Evolutionary conservation across 352 stramenopile species (phyloP).

Genomic region (Globisporangium solare): DNA sequence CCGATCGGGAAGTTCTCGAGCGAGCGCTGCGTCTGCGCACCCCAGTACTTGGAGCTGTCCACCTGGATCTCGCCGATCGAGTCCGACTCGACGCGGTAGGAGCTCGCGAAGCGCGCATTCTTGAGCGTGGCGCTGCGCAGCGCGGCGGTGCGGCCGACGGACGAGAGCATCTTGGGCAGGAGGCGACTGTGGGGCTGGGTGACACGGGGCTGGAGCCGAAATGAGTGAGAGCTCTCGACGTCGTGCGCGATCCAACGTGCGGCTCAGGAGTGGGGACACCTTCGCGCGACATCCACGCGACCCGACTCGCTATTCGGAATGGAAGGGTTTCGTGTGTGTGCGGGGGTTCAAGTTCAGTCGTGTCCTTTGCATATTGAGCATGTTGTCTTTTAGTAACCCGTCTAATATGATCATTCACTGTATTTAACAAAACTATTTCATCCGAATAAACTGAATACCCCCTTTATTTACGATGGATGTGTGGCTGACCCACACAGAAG

Average conservation of each 20-base stretch:
- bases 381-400: too few relatives aligned
- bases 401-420: too few relatives aligned
- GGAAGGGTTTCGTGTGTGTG: slow-evolving; percentile 4
- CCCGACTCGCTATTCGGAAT: neutral
- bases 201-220: slow-evolving; percentile 4
- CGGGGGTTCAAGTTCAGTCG: neutral
- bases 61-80: slow-evolving; percentile 82
- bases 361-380: too few relatives aligned
- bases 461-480: too few relatives aligned
- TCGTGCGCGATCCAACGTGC: neutral
- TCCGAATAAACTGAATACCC: too few relatives aligned
- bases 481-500: too few relatives aligned
- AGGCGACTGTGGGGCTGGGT: neutral
- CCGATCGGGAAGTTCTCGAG: slow-evolving; percentile 96
- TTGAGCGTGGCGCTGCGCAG: slow-evolving; percentile 27
- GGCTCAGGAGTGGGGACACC: neutral
- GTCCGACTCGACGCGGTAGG: slow-evolving; percentile 60
- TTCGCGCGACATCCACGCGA: slow-evolving; percentile 8
- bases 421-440: too few relatives aligned
- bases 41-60: slow-evolving; percentile 85
- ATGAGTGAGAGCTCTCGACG: slow-evolving; percentile 6
- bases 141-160: slow-evolving; percentile 17
- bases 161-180: slow-evolving; percentile 20
- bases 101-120: slow-evolving; percentile 32
- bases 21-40: slow-evolving; percentile 94